phyloP scores from a whole-genome alignment of 2,329 filamentous ascomycete genomes.

The Nigrospora osmanthi region DNA sequence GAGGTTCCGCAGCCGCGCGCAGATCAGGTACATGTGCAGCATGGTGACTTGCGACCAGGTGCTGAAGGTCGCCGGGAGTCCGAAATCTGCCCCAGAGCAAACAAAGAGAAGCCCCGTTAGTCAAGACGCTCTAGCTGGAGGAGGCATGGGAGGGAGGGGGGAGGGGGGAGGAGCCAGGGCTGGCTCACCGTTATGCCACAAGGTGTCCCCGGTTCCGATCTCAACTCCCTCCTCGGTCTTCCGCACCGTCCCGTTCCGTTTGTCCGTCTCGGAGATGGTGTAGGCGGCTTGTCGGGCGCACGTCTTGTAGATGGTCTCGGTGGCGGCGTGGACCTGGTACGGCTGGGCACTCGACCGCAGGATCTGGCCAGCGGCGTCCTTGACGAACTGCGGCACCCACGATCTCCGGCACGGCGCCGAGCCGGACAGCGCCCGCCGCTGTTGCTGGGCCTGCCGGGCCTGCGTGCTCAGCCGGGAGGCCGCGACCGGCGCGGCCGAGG shows the following conservation, averaged over 20 bases:
- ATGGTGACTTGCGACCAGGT: slow-evolving; percentile 96
- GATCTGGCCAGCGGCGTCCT: slow-evolving; percentile 17
- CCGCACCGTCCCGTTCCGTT: slow-evolving; percentile 59
- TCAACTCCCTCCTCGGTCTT: slow-evolving; percentile 75
- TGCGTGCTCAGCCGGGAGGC: not conserved
- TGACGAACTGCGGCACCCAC: slow-evolving; percentile 13
- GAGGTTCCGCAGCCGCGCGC: slow-evolving; percentile 74
- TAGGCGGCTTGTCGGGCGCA: slow-evolving; percentile 71
- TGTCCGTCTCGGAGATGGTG: slow-evolving; percentile 58
- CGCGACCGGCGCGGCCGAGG: slow-evolving; percentile 2
- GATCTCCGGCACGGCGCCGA: slow-evolving; percentile 21
- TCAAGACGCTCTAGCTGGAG: not conserved
- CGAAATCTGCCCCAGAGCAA: slow-evolving; percentile 50
- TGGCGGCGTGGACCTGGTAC: slow-evolving; percentile 74
- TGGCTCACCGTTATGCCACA: slow-evolving; percentile 72
- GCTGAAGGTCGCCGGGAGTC: slow-evolving; percentile 79
- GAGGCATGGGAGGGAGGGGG: not conserved
- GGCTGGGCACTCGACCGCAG: slow-evolving; percentile 22
- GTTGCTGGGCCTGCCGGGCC: slow-evolving; percentile 4
- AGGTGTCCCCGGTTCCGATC: slow-evolving; percentile 63
- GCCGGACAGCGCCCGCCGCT: slow-evolving; percentile 27
- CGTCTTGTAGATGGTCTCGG: slow-evolving; percentile 69
- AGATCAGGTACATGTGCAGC: slow-evolving; percentile 90
- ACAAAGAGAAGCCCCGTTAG: not conserved
- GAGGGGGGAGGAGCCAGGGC: slow-evolving; percentile 10